Percentiles rank a stretch among this genome's conserved stretches.
Evolutionary conservation across 2,329 filamentous ascomycete species (phyloP).

Genomic region (Neopestalotiopsis sp.): DNA sequence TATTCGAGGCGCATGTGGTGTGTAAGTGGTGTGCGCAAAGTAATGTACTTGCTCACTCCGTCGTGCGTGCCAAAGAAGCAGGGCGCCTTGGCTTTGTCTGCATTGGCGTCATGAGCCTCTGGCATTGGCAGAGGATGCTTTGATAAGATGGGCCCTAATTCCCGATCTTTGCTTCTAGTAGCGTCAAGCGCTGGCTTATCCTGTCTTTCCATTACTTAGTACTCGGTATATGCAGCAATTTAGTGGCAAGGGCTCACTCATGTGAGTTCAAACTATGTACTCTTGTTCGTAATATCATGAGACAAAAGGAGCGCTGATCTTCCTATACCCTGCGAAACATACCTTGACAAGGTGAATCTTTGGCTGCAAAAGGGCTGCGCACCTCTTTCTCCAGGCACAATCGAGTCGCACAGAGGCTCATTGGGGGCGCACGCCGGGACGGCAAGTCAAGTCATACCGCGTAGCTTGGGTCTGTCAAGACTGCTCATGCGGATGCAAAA

Average conservation of each 20-base stretch:
- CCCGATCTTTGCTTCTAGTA: not conserved
- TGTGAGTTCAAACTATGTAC: not conserved
- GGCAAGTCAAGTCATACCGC: not conserved
- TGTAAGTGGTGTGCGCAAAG: not conserved
- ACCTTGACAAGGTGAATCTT: not conserved
- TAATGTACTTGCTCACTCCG: not conserved
- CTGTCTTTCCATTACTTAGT: not conserved
- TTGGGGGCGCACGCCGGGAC: not conserved
- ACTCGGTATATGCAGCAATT: not conserved
- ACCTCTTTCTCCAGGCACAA: not conserved
- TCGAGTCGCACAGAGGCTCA: not conserved
- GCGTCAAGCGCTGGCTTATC: not conserved
- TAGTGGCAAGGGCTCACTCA: not conserved
- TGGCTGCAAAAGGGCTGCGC: not conserved
- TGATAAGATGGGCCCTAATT: not conserved
- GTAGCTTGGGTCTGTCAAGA: not conserved
- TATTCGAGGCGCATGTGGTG: not conserved
- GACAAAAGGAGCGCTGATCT: not conserved
- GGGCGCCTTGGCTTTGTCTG: not conserved
- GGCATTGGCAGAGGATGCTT: not conserved
- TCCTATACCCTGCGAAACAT: not conserved
- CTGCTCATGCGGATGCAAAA: not conserved
- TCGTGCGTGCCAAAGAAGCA: not conserved
- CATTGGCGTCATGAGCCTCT: not conserved
- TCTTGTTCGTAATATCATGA: not conserved